Base-by-base conservation (phyloP, 2,329 filamentous ascomycete species). In the Aspergillus tubingensis region DNA sequence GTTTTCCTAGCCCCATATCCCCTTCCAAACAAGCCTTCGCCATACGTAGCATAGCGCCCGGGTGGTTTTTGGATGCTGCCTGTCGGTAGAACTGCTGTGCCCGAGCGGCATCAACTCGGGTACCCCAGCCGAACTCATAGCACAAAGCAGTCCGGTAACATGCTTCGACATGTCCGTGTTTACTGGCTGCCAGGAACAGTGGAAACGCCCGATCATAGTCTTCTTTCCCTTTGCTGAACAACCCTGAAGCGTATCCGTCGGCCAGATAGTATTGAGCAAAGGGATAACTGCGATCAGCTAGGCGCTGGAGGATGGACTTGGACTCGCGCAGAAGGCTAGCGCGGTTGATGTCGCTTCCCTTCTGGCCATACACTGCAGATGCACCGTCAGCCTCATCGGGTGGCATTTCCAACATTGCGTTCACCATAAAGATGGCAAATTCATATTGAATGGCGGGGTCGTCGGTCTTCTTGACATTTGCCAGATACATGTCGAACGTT, bases 41-140 rank as follows among this genome's bases (percentile, higher is more conserved):
- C 55, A 99, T 85, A 59, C 95, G 89, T 57, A 92, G 91, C 85
- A 97, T 96, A 53, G 95, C 94, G 53, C 95, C 95, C 0, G 95
- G 95, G 71, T 99, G 95, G 62, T 92, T 91, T 77, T 97, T 98
- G 6, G 93, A 91, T 2, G 95, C 93, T 8, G 93, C 91, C 63
- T 90, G 89, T 57, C 94, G 89, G 72, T 96, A 90, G 75, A 95
- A 99, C 74, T 98, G 93, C 1, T 96, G 91, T 47, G 95, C 94
- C 78, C 97, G 97, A 53, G 90, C 87, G 59, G 91, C 90, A 71
- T 97, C 92, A 71, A 92, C 92, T 59, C 92, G 88, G 70, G 90
- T 96, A 43, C 95, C 95, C 95, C 95, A 99, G 63, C 93, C 95
- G 77, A 97, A 98, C 76, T 99, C 95, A 79, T 98, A 98, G 80